Evolutionary conservation across 2,329 filamentous ascomycete genomes (phyloP), one percentile per base, ranked within the genome.

Genomic region (Lasiodiplodia sp.): DNA sequence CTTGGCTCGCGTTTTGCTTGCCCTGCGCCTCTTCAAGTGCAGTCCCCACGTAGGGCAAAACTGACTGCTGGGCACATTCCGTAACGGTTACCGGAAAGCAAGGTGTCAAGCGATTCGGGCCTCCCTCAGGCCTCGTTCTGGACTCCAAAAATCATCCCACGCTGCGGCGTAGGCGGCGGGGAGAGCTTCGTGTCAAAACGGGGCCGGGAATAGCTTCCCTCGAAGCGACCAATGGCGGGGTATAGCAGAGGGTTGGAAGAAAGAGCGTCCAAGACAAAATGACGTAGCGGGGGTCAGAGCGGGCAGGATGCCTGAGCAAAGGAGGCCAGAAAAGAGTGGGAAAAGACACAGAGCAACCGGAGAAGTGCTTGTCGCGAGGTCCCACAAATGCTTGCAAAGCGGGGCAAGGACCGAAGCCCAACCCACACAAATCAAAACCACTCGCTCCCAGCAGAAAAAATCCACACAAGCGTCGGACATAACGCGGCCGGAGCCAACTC

Each of bases 401-500:
- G 38, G 40, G 57, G 38, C 38, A 10, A 34, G 52, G 25, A 18
- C 16, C 23, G 25, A 34, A 31, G 23, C 23, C 25, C 7, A 55
- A 34, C 52, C 25, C 25, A 28, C 52, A 28, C 52, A 55, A 40
- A 47, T n/a, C 40, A n/a, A n/a, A n/a, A 21, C 11, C 3, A n/a
- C 25, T 6, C 49, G 25, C 49, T 14, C 21, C 49, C 49, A 51
- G 49, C 49, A 25, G 18, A 21, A 38, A n/a, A n/a, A n/a, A 3
- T 12, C 28, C 5, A 34, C 2, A 1, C 38, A 38, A 23, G 37
- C 25, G 34, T 38, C 56, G 56, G 57, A 62, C 14, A 62, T 49
- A 62, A 49, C 57, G 40, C 57, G 57, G 57, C 6, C 57, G 57
- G 57, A 62, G 57, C 57, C 57, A 62, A 49, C 57, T 62, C 57